Evolutionary conservation across 768 basidiomycete genomes (phyloP), one percentile per base, ranked within the genome.

Genomic region (Kwoniella sp.): DNA sequence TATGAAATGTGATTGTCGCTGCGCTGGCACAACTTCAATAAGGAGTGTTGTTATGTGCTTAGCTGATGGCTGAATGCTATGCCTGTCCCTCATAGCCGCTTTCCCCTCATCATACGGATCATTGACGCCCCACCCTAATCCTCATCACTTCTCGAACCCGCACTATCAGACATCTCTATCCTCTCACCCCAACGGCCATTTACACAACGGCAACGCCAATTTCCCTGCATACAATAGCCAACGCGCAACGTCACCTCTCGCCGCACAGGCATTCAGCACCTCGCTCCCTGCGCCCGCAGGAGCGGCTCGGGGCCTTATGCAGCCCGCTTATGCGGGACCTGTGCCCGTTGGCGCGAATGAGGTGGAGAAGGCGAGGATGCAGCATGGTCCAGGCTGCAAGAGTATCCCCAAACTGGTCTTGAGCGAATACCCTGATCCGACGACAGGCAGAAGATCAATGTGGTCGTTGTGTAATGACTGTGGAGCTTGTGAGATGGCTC

Each of bases 121-220:
- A 2, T 63, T 75, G n/a, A 75, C 74, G 1, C 68, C 71, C 25
- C 72, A 74, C 48, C 61, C 71, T 23, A 77, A 77, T 58, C 71
- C 75, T 4, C 55, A 74, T 48, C 75, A 77, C 58, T 74, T 77
- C 55, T 71, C 75, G n/a, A 71, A 77, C 55, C n/a, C 56, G 26
- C 64, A 47, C n/a, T 58, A 47, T 38, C 62, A 50, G 31, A 3
- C 41, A 13, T 58, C 66, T 11, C 55, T 61, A 15, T 52, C 58
- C 13, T 56, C 63, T 13, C 63, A 58, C 30, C 22, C 41, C n/a
- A 45, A 64, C 17, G 41, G 41, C 8, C 41, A 45, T 17, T 3
- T 45, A 8, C 41, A 45, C 41, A 45, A 45, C 41, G 41, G 41
- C 41, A 45, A 45, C 41, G 5, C 11, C 41, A 17, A 58, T 31